These are phyloP conservation scores for Talaromyces piceae DNA, from an alignment of 2,329 filamentous ascomycete genomes.

Conservation along the genomic window DNA sequence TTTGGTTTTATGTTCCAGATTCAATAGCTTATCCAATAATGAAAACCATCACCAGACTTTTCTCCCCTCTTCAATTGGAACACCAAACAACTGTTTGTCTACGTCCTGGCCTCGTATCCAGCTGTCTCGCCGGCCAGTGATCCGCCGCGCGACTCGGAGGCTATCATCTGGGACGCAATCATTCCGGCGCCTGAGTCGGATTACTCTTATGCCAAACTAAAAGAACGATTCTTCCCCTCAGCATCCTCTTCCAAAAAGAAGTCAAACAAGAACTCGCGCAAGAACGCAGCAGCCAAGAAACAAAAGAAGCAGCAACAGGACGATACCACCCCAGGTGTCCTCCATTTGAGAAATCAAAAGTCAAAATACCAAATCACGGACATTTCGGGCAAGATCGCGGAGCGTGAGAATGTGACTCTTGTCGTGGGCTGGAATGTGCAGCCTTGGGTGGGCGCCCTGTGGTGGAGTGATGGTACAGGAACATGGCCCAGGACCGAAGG, in stretches of 20 bases:
- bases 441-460: slow-evolving; percentile 85
- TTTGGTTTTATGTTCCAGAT: too few relatives aligned
- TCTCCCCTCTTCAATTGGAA: slow-evolving; percentile 97
- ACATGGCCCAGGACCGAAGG: slow-evolving; percentile 46
- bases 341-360: slow-evolving; percentile 74
- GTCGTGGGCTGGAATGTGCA: slow-evolving; percentile 93
- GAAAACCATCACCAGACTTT: slow-evolving; percentile 53
- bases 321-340: slow-evolving; percentile 47
- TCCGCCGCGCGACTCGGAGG: slow-evolving; percentile 42
- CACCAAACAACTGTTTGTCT: slow-evolving; percentile 96
- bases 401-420: slow-evolving; percentile 65
- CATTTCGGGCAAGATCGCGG: slow-evolving; percentile 68
- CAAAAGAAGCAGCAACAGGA: slow-evolving; percentile 12
- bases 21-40: too few relatives aligned
- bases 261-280: slow-evolving; percentile 5
- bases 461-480: slow-evolving; percentile 60
- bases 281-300: slow-evolving; percentile 8
- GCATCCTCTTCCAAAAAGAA: too few relatives aligned
- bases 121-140: slow-evolving; percentile 35
- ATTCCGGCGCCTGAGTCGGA: slow-evolving; percentile 58
- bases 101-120: slow-evolving; percentile 71
- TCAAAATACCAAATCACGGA: slow-evolving; percentile 98
- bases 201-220: slow-evolving; percentile 33
- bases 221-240: slow-evolving; percentile 27
- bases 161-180: slow-evolving; percentile 93